phyloP scores from a whole-genome alignment of 106 monocot genomes.

The Gastrodia elata region DNA sequence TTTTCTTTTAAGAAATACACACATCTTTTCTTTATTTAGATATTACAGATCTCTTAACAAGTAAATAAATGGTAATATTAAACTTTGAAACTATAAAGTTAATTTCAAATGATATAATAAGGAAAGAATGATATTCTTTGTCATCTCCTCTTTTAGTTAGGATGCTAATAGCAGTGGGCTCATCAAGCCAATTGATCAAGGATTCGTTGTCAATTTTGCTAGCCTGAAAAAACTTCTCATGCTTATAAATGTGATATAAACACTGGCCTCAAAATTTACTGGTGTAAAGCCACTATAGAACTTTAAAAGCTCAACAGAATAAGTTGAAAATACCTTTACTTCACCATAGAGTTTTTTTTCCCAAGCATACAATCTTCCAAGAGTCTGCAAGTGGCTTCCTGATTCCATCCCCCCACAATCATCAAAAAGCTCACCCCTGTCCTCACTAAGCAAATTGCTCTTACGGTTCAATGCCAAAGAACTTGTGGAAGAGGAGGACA shows the following conservation, averaged over 20 bases:
- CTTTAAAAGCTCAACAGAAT: background rate
- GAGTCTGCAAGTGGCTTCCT: slow-evolving; percentile 83
- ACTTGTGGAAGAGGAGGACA: slow-evolving; percentile 56
- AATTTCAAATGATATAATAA: background rate
- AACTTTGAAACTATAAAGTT: background rate
- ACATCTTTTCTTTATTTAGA: background rate
- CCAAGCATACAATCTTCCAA: slow-evolving; percentile 91
- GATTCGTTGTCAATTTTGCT: too few relatives aligned
- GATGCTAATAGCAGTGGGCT: too few relatives aligned
- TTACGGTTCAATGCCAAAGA: slow-evolving; percentile 48
- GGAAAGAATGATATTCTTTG: background rate
- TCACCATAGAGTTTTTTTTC: slow-evolving; percentile 97
- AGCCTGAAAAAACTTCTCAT: background rate
- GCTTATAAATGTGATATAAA: background rate
- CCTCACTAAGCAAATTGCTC: slow-evolving; percentile 35
- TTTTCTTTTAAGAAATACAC: background rate
- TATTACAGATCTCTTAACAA: background rate
- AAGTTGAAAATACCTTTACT: slow-evolving; percentile 77
- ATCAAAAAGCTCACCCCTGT: slow-evolving; percentile 52
- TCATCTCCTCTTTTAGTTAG: background rate
- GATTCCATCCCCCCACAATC: slow-evolving; percentile 72
- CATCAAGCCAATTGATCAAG: too few relatives aligned
- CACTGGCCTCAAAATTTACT: background rate
- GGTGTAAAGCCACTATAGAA: background rate
- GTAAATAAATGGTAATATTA: background rate